A percentile compares a stretch with the other conserved stretches of the same genome.
Conservation (phyloP, 495 filamentous ascomycete genomes). For the Zalerion maritima region DNA sequence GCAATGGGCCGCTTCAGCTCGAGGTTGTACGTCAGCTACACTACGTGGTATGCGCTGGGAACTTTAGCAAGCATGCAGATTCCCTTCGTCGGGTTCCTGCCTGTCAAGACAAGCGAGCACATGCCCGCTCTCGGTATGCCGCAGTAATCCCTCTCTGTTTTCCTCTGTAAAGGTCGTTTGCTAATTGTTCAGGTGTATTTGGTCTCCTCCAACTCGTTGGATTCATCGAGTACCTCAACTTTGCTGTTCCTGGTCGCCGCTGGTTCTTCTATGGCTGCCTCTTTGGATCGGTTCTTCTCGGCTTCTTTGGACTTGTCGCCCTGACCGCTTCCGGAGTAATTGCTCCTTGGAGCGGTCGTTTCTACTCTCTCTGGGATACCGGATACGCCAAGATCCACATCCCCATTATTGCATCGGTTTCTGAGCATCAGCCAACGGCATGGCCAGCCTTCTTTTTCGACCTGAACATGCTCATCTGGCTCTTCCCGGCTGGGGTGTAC, state of each 20-base stretch:
- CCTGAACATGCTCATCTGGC: conserved; percentile 94
- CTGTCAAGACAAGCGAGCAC: conserved; percentile 92
- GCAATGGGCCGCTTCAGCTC: conserved; percentile 95
- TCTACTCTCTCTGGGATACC: conserved; percentile 99
- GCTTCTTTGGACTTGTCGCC: conserved; percentile 49
- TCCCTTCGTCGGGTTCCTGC: conserved; percentile 95
- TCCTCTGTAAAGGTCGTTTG: neutral
- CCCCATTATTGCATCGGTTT: conserved; percentile 97
- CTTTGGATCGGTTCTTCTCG: conserved; percentile 52
- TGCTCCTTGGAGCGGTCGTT: conserved; percentile 95
- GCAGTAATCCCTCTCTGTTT: neutral
- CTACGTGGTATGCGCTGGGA: conserved; percentile 93
- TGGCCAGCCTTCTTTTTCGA: conserved; percentile 99
- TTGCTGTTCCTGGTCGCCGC: conserved; percentile 76
- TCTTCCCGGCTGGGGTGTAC: conserved; percentile 97
- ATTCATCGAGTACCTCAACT: conserved; percentile 81
- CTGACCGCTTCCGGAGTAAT: conserved; percentile 80
- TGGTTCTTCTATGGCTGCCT: conserved; percentile 70
- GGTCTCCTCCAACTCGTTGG: conserved; percentile 88
- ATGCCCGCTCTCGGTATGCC: conserved; percentile 86
- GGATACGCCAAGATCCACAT: conserved; percentile 99
- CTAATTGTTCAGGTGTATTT: conserved; percentile 63
- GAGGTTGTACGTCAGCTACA: conserved; percentile 88
- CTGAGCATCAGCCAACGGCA: conserved; percentile 98
- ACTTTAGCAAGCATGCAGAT: conserved; percentile 99